These are phyloP conservation scores for Apiospora saccharicola DNA, from an alignment of 2,329 filamentous ascomycete species.

Conservation along the genomic window DNA sequence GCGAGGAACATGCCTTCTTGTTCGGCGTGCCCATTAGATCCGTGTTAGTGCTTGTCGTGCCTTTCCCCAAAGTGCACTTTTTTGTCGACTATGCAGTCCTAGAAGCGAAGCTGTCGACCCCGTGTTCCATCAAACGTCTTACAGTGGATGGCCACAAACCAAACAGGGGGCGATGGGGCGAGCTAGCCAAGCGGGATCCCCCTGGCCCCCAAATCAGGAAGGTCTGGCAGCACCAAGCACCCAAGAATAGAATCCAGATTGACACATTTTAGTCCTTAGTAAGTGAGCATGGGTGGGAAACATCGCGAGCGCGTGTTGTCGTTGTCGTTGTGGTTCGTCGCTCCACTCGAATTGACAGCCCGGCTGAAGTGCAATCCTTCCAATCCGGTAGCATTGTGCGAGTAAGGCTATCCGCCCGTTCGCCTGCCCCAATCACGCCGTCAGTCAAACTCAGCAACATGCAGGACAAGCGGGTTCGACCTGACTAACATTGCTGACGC, in stretches of 20 bases:
- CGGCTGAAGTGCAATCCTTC: background rate
- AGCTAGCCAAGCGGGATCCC: background rate
- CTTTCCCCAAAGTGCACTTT: background rate
- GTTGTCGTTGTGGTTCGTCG: background rate
- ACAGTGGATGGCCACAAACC: background rate
- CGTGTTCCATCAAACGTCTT: background rate
- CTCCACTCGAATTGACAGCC: background rate
- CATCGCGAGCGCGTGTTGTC: background rate
- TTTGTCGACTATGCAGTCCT: background rate
- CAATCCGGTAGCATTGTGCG: background rate
- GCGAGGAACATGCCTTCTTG: background rate
- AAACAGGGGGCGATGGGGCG: background rate
- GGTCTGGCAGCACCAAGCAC: background rate
- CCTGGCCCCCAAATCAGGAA: background rate
- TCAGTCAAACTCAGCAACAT: background rate
- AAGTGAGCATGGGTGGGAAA: background rate
- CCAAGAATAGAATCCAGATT: background rate
- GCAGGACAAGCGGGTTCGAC: background rate
- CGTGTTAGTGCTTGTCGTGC: background rate
- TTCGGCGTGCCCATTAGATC: background rate
- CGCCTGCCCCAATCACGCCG: background rate
- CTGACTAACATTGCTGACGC: conserved; percentile 5
- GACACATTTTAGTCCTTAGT: background rate
- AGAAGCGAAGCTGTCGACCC: background rate
- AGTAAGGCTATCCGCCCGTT: background rate